Evolutionary conservation across 495 filamentous ascomycete genomes (phyloP).

Genomic region (Podospora conica): DNA sequence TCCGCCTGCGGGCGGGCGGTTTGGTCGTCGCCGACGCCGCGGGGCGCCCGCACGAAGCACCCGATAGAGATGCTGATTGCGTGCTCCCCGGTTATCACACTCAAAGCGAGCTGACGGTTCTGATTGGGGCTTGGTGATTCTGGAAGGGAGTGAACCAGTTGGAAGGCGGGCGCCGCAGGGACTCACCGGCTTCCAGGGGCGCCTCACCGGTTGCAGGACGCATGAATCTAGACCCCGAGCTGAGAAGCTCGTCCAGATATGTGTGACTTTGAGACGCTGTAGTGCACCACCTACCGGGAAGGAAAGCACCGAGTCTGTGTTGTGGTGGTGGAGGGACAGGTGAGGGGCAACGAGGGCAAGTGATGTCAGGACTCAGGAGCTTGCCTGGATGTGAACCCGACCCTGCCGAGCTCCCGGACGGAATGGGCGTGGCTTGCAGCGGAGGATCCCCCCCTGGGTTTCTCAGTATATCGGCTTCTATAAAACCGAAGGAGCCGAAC

Average conservation of each 20-base stretch:
- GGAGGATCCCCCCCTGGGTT: neutral
- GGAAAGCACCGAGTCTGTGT: neutral
- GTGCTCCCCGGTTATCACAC: slow-evolving; percentile 3
- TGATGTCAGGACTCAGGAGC: neutral
- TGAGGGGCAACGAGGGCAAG: neutral
- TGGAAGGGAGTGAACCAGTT: neutral
- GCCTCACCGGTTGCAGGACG: slow-evolving; percentile 13
- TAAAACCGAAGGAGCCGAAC: neutral
- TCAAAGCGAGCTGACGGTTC: neutral
- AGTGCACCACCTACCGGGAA: neutral
- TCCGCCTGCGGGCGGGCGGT: neutral
- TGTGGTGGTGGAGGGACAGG: neutral
- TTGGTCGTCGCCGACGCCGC: neutral
- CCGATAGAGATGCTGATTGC: neutral
- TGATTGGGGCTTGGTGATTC: slow-evolving; percentile 6
- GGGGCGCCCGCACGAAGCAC: neutral
- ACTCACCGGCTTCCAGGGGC: slow-evolving; percentile 11
- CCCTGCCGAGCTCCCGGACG: neutral
- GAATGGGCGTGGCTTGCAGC: neutral
- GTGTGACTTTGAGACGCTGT: neutral
- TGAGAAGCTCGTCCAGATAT: neutral
- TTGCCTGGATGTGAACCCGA: neutral
- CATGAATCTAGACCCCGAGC: slow-evolving; percentile 6
- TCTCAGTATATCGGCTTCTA: neutral
- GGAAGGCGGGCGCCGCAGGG: neutral